Evolutionary conservation across 768 basidiomycete species (phyloP).

Genomic region (Hemileccinum rubropunctum): DNA sequence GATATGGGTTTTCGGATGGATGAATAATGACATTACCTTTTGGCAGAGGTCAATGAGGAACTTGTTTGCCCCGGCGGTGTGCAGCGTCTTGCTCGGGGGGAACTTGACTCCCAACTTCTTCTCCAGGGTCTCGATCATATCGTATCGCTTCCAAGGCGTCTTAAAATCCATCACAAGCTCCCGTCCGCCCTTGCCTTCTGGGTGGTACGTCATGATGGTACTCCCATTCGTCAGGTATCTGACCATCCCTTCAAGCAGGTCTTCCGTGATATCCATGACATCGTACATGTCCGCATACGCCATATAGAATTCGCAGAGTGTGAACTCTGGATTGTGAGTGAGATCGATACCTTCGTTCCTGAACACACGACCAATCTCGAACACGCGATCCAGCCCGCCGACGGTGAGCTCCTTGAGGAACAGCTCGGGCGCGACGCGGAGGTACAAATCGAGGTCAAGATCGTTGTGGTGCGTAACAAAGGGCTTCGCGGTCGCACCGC

Average conservation of each 20-base stretch:
- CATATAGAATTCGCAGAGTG: conserved; percentile 99
- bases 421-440: conserved; percentile 96
- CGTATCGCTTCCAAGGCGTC: conserved; percentile 96
- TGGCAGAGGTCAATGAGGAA: conserved; percentile 81
- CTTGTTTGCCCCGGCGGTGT: conserved; percentile 83
- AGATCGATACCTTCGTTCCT: conserved; percentile 98
- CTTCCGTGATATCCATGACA: conserved; percentile 95
- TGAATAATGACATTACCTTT: conserved; percentile 52
- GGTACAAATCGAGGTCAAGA: conserved; percentile 91
- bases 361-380: conserved; percentile 98
- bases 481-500: conserved; percentile 97
- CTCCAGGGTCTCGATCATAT: conserved; percentile 97
- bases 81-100: conserved; percentile 88
- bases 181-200: conserved; percentile 86
- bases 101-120: conserved; percentile 90
- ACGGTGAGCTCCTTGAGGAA: conserved; percentile 98
- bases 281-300: conserved; percentile 99
- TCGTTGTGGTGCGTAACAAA: conserved; percentile 99
- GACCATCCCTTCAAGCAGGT: conserved; percentile 86
- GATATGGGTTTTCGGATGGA: background rate
- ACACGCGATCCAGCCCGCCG: conserved; percentile 95
- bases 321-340: conserved; percentile 99
- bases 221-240: conserved; percentile 78
- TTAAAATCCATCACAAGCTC: conserved; percentile 80
- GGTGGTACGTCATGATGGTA: conserved; percentile 82